Evolutionary conservation across 768 basidiomycete species (phyloP), one percentile per base, ranked within the genome.

Genomic region (Sporobolomyces roseus): DNA sequence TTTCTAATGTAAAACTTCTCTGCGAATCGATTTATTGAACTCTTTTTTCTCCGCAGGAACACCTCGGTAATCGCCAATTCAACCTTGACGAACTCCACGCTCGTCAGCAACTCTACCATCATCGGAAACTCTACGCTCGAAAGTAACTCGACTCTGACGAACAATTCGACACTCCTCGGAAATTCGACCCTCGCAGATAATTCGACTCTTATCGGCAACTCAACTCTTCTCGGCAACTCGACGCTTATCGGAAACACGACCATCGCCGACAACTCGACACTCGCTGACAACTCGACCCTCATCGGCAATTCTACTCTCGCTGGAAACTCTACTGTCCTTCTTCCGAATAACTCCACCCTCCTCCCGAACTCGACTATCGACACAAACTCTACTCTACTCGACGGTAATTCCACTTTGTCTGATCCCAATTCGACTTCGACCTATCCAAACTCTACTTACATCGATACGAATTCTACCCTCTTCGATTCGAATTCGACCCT

Each of bases 71-170:
- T 30, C 36, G n/a, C 35, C 3, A 38, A 25, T 25, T 38, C 35
- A 36, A 56, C 54, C 21, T 21, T 17, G 14, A 30, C 52, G 33
- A 56, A 56, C 54, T 38, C 54, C 30, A 54, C 52, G 6, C 29
- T 54, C 38, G 38, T 54, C 32, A 23, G 52, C 13, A 54, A 54
- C 23, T 54, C 52, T 7, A 54, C 52, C 30, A 17, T 41, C 10
- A 41, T 41, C 9, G 38, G 38, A 41, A 41, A 41, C 38, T 49
- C 51, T 35, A 63, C 61, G 9, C 21, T 55, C 17, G 36, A n/a
- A 12, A 33, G 33, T 33, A 55, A 55, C 23, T 21, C 23, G 19
- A 49, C 48, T 25, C 21, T 55, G 8, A 55, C 36, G 14, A 33
- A 16, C 53, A 55, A 55, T 36, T 21, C 23, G 19, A 49, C 48